Base-by-base conservation (phyloP, 257 asterid species). In the Pogostemon cablin region DNA sequence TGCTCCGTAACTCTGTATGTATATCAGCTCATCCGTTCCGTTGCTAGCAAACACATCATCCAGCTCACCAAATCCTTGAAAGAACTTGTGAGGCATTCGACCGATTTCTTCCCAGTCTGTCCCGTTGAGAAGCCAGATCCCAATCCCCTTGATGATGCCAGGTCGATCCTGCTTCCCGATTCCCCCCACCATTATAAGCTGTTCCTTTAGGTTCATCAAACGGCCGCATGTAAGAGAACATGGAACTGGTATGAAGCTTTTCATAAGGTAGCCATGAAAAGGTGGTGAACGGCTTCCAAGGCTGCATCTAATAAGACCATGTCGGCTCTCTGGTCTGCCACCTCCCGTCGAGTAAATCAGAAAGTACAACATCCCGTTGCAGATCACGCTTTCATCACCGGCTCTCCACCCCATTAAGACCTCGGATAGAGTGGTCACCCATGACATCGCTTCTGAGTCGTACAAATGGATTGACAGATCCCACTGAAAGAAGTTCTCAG, bases 51-150 rank as follows among this genome's bases (percentile, higher is more conserved):
- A 93, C 9, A 93, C 97, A 40, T 93, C 99, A 52, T 93, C 96
- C 17, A 91, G 67, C 81, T 93, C 99, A 8, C 99, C 99, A 61
- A 93, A 93, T 4, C 99, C 99, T 74, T 93, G 99, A 55, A 91
- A 93, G 67, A 48, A 80, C 78, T 78, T 91, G 6, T 86, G 96
- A 0, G 97, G 96, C 96, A 93, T 86, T 8, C 96, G 86, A 1
- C 88, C 82, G 8, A 91, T 78, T 69, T 91, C 95, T 63, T 82
- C 87, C 96, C 96, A 93, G 47, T 80, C 90, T 43, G 79, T 78
- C 60, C 96, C 97, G 4, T 79, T 78, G 53, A 93, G 76, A 50
- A 49, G 67, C 99, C 98, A 93, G 40, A 93, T 82, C 10, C 99
- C 96, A 9, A 93, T 93, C 69, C 99, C 99, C 72, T 89, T 91